Evolutionary conservation across 805 yeast genomes (phyloP).

Genomic region (Wickerhamiella brachini): DNA sequence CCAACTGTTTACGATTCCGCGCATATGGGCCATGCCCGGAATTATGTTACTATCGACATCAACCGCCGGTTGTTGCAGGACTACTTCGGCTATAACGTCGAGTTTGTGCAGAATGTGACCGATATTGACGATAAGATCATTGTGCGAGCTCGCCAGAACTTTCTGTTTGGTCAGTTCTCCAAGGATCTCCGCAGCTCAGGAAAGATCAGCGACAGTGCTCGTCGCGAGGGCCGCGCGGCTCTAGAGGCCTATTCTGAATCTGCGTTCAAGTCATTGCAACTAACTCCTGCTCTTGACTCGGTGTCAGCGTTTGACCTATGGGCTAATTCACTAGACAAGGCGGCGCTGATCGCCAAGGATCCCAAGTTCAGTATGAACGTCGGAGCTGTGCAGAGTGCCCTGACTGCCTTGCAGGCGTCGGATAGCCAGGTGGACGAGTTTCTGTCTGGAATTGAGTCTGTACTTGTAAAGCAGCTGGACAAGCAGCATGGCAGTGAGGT

Average conservation of each 20-base stretch:
- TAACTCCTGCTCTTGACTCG: slow-evolving; percentile 23
- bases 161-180: slow-evolving; percentile 53
- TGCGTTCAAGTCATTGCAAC: slow-evolving; percentile 37
- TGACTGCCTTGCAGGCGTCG: slow-evolving; percentile 26
- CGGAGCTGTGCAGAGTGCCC: slow-evolving; percentile 45
- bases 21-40: slow-evolving; percentile 98
- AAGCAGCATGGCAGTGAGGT: slow-evolving; percentile 57
- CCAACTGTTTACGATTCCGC: slow-evolving; percentile 94
- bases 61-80: slow-evolving; percentile 79
- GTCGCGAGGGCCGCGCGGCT: slow-evolving; percentile 8
- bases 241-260: slow-evolving; percentile 35
- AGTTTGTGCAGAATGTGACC: slow-evolving; percentile 93
- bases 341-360: slow-evolving; percentile 36
- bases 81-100: slow-evolving; percentile 80
- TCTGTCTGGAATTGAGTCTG: slow-evolving; percentile 49
- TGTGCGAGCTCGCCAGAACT: slow-evolving; percentile 81
- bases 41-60: slow-evolving; percentile 88
- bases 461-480: slow-evolving; percentile 63
- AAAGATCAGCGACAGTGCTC: slow-evolving; percentile 29
- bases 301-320: slow-evolving; percentile 35
- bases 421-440: slow-evolving; percentile 22
- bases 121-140: slow-evolving; percentile 97
- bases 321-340: slow-evolving; percentile 36
- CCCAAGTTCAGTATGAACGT: slow-evolving; percentile 86
- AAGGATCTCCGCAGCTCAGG: slow-evolving; percentile 20